phyloP scores from a whole-genome alignment of 345 rosid species.

The Sonneratia caseolaris region DNA sequence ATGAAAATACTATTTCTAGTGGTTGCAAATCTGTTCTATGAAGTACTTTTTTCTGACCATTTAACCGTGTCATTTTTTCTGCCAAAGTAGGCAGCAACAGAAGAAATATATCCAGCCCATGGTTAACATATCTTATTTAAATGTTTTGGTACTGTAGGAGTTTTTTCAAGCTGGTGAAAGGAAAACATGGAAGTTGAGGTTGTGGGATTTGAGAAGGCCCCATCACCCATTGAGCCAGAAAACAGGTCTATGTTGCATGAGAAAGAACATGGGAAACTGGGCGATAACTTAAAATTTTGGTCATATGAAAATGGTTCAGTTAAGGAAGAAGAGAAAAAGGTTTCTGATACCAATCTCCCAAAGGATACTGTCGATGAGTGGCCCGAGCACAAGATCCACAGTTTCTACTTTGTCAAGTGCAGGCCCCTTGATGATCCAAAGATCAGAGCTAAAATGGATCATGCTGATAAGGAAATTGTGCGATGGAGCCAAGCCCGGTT shows the following conservation, averaged over 20 bases:
- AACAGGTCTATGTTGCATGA: constrained; percentile 21
- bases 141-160: not conserved
- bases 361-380: constrained; percentile 71
- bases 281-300: constrained; percentile 43
- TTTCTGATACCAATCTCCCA: constrained; percentile 32
- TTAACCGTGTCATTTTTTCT: not conserved
- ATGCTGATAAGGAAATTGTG: constrained; percentile 49
- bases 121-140: not conserved
- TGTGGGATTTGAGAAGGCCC: constrained; percentile 60
- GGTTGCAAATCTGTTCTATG: too few relatives aligned
- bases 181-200: constrained; percentile 74
- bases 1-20: not conserved
- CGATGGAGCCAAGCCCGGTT: constrained; percentile 33
- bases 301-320: constrained; percentile 41
- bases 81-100: not conserved
- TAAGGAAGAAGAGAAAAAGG: constrained; percentile 34
- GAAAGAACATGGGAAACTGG: constrained; percentile 45
- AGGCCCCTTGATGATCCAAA: constrained; percentile 52
- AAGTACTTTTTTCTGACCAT: not conserved
- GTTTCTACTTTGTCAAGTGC: constrained; percentile 50
- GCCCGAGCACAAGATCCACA: constrained; percentile 65
- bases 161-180: not conserved
- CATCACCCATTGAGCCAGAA: constrained; percentile 37
- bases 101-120: not conserved
- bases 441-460: constrained; percentile 51